Evolutionary conservation across 2,329 filamentous ascomycete genomes (phyloP).

Genomic region (Cercospora sojina): DNA sequence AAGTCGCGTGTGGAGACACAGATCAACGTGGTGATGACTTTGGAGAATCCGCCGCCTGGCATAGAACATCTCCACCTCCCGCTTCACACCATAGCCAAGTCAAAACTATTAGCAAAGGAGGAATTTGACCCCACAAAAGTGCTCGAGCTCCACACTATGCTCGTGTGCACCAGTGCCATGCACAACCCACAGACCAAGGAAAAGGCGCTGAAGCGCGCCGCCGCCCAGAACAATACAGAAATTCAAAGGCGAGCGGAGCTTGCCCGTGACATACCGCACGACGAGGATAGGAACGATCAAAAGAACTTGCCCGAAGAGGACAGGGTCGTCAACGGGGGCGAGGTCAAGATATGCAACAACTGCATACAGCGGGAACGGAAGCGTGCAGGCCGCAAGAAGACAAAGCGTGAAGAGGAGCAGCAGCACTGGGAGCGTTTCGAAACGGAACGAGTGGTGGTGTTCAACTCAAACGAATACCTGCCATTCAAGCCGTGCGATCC

Average conservation of each 20-base stretch:
- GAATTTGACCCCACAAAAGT: slow-evolving; percentile 68
- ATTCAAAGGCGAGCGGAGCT: slow-evolving; percentile 46
- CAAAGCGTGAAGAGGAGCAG: slow-evolving; percentile 90
- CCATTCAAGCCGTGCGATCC: slow-evolving; percentile 68
- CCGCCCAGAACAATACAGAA: slow-evolving; percentile 44
- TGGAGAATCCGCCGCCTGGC: slow-evolving; percentile 72
- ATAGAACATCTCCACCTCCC: slow-evolving; percentile 83
- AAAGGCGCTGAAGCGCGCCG: slow-evolving; percentile 65
- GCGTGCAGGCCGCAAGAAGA: slow-evolving; percentile 85
- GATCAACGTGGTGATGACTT: slow-evolving; percentile 79
- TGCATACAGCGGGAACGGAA: slow-evolving; percentile 92
- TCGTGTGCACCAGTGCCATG: slow-evolving; percentile 94
- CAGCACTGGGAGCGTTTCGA: slow-evolving; percentile 81
- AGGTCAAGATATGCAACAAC: slow-evolving; percentile 86
- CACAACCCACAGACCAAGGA: slow-evolving; percentile 65
- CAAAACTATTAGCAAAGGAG: slow-evolving; percentile 80
- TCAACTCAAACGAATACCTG: slow-evolving; percentile 85
- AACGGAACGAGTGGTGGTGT: slow-evolving; percentile 78
- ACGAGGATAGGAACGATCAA: slow-evolving; percentile 47
- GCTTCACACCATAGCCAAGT: slow-evolving; percentile 87
- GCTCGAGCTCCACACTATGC: slow-evolving; percentile 73
- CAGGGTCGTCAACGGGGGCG: slow-evolving; percentile 82
- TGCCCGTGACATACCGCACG: slow-evolving; percentile 31
- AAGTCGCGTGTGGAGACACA: slow-evolving; percentile 97
- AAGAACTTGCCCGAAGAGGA: slow-evolving; percentile 61